Evolutionary conservation across 345 rosid species (phyloP).

Genomic region (Euclidium syriacum): DNA sequence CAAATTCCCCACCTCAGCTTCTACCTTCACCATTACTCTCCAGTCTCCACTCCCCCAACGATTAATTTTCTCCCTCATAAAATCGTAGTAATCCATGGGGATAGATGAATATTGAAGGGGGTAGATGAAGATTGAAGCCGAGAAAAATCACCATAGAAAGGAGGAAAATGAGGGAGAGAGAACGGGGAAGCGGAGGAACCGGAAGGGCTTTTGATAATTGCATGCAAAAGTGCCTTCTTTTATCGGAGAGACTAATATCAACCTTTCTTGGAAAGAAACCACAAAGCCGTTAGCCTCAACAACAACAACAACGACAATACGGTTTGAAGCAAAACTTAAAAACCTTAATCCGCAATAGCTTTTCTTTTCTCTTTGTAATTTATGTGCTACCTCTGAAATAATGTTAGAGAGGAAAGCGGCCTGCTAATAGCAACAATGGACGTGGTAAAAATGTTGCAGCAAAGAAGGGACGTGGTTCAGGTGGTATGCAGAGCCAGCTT

Average conservation of each 20-base stretch:
- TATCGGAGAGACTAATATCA: constrained; percentile 83
- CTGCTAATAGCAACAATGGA: constrained; percentile 54
- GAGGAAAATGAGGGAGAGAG: too few relatives aligned
- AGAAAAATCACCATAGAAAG: too few relatives aligned
- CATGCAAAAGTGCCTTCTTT: constrained; percentile 85
- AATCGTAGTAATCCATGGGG: too few relatives aligned
- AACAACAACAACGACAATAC: constrained; percentile 43
- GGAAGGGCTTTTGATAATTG: too few relatives aligned
- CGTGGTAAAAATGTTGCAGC: constrained; percentile 37
- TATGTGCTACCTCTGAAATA: neutral
- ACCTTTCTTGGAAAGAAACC: constrained; percentile 93
- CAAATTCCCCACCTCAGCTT: too few relatives aligned
- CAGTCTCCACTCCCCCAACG: too few relatives aligned
- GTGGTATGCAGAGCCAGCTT: constrained; percentile 55
- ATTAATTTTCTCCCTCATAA: too few relatives aligned
- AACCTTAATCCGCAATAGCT: neutral
- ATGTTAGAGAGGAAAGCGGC: constrained; percentile 68
- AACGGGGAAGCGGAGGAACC: too few relatives aligned
- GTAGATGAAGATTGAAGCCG: too few relatives aligned
- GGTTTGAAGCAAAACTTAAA: constrained; percentile 44
- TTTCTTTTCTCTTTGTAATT: constrained; percentile 3
- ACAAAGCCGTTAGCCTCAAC: constrained; percentile 50
- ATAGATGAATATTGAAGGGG: too few relatives aligned
- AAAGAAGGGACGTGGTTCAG: constrained; percentile 61
- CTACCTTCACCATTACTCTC: too few relatives aligned